Percentiles rank a stretch among this genome's conserved stretches.
These are phyloP conservation scores for Orobanche coerulescens DNA, from an alignment of 257 asterid species.

Conservation along the genomic window DNA sequence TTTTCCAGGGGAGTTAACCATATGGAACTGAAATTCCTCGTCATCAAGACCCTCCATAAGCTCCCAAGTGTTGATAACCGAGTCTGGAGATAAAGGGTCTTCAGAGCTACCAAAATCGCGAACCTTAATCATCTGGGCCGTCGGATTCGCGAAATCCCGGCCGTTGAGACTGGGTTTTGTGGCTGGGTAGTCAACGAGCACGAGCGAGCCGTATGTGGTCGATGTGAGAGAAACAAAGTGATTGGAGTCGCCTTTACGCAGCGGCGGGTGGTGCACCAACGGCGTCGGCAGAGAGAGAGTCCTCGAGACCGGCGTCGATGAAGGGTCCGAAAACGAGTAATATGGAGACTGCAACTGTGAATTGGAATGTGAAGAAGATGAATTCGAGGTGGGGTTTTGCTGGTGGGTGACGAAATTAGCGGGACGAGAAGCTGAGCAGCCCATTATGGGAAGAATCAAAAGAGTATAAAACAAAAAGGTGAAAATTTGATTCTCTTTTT, in stretches of 20 bases:
- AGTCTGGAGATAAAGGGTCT: conserved; percentile 69
- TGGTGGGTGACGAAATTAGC: conserved; percentile 39
- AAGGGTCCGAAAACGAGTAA: conserved; percentile 43
- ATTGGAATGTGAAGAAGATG: conserved; percentile 38
- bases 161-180: conserved; percentile 29
- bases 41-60: conserved; percentile 92
- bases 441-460: conserved; percentile 31
- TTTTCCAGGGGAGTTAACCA: conserved; percentile 31
- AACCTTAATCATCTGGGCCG: conserved; percentile 25
- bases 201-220: conserved; percentile 77
- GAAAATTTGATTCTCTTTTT: conserved; percentile 17
- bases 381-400: conserved; percentile 38
- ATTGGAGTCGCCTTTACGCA: conserved; percentile 46
- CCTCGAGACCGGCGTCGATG: conserved; percentile 49
- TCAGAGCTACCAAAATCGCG: conserved; percentile 28
- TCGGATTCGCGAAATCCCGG: conserved; percentile 21
- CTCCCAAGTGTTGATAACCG: conserved; percentile 92
- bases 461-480: conserved; percentile 3
- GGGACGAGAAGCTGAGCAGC: conserved; percentile 67
- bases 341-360: conserved; percentile 35
- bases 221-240: conserved; percentile 80
- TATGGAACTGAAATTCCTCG: conserved; percentile 38
- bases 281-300: conserved; percentile 50
- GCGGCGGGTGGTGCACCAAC: conserved; percentile 51
- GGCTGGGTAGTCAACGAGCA: conserved; percentile 33